Percentiles rank a stretch among this genome's conserved stretches.
Conservation (phyloP, 164 flowering plant species). For the Kalanchoe fedtschenkoi region DNA sequence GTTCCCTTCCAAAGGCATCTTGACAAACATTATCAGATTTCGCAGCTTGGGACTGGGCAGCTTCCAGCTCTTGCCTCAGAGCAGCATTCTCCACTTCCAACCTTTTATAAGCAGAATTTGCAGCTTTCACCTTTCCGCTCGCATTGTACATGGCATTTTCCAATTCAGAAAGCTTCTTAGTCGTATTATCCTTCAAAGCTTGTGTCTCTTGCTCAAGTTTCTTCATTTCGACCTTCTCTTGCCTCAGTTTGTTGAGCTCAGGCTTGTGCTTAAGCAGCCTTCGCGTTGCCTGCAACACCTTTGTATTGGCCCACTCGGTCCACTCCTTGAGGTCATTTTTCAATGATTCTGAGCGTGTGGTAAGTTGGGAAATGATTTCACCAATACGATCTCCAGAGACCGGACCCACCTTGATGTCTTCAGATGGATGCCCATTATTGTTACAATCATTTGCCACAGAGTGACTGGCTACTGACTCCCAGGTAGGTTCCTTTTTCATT, state of each 20-base stretch:
- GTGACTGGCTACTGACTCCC: background rate
- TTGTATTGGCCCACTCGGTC: constrained; percentile 94
- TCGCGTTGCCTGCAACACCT: constrained; percentile 90
- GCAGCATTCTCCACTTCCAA: constrained; percentile 65
- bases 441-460: constrained; percentile 9
- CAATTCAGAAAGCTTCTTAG: constrained; percentile 82
- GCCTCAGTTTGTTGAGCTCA: constrained; percentile 75
- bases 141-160: constrained; percentile 67
- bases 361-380: constrained; percentile 54
- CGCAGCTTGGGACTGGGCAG: constrained; percentile 59
- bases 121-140: constrained; percentile 55
- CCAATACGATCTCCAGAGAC: constrained; percentile 53
- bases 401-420: constrained; percentile 38
- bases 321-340: constrained; percentile 78
- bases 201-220: constrained; percentile 68
- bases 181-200: constrained; percentile 62
- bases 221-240: constrained; percentile 85
- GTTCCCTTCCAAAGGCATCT: constrained; percentile 72
- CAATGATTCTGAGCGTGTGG: constrained; percentile 44
- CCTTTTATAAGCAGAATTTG: constrained; percentile 42
- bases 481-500: background rate
- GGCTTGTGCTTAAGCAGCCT: constrained; percentile 75
- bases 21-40: constrained; percentile 71
- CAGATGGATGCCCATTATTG: constrained; percentile 27
- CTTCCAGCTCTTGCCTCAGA: constrained; percentile 71